Percentiles rank a stretch among this genome's conserved stretches.
phyloP scores from a whole-genome alignment of 202 grass and related monocot species.

The Setaria italica region DNA sequence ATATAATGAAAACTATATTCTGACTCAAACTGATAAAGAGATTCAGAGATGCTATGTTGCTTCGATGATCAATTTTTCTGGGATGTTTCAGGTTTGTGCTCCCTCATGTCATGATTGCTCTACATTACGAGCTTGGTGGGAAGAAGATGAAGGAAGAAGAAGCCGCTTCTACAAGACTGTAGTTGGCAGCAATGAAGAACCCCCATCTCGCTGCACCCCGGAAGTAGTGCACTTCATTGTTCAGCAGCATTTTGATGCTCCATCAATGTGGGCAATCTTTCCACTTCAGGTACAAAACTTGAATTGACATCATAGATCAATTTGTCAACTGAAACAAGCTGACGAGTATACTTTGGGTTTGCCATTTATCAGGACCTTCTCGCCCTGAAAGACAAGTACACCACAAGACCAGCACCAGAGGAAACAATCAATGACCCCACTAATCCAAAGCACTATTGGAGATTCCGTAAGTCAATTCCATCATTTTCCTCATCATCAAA shows the following conservation, averaged over 20 bases:
- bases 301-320: constrained; percentile 20
- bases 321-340: constrained; percentile 32
- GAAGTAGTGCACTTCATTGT: constrained; percentile 85
- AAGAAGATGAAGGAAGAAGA: constrained; percentile 87
- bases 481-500: not conserved
- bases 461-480: constrained; percentile 80
- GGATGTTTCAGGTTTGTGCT: constrained; percentile 84
- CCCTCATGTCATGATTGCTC: constrained; percentile 99
- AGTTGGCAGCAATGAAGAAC: constrained; percentile 69
- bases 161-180: constrained; percentile 70
- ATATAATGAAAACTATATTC: constrained; percentile 16
- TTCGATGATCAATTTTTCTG: constrained; percentile 15
- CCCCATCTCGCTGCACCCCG: constrained; percentile 77
- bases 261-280: constrained; percentile 99
- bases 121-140: constrained; percentile 96
- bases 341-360: constrained; percentile 24
- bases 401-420: constrained; percentile 77
- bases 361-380: constrained; percentile 79
- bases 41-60: constrained; percentile 7
- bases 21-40: not conserved
- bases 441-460: constrained; percentile 97
- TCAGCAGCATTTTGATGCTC: constrained; percentile 85
- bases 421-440: constrained; percentile 99
- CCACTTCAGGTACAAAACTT: constrained; percentile 83
- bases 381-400: constrained; percentile 95